Conservation (phyloP, 1,139 yeast species). For the Torulaspora globosa region DNA sequence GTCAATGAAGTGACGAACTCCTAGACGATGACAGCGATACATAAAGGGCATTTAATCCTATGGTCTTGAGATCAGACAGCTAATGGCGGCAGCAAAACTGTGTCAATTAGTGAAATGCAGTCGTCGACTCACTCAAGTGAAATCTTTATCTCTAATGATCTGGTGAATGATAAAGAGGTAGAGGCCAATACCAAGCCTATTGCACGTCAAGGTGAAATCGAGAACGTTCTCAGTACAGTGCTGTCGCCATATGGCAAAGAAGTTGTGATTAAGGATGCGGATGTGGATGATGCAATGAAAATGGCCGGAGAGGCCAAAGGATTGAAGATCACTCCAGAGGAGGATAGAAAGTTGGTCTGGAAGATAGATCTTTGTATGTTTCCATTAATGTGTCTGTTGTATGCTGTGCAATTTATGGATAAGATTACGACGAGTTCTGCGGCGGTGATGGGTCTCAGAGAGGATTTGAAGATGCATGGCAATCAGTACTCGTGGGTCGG, state of each 20-base stretch:
- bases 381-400: constrained; percentile 53
- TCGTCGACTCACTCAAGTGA: constrained; percentile 1
- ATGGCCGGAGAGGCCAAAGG: constrained; percentile 30
- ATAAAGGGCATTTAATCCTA: neutral
- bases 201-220: neutral
- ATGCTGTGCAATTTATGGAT: constrained; percentile 63
- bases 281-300: constrained; percentile 41
- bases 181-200: neutral
- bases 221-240: neutral
- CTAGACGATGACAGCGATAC: neutral
- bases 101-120: neutral
- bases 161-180: constrained; percentile 4
- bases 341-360: constrained; percentile 40
- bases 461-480: constrained; percentile 48
- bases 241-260: constrained; percentile 31
- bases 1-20: neutral
- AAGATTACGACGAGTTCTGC: constrained; percentile 57
- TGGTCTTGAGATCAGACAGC: neutral
- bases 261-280: constrained; percentile 39
- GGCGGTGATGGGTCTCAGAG: constrained; percentile 52
- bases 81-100: too few relatives aligned
- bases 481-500: constrained; percentile 55
- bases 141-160: constrained; percentile 2
- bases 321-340: constrained; percentile 30
- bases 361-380: constrained; percentile 54